phyloP scores from a whole-genome alignment of 176 grass and related monocot genomes.

The Triticum turgidum region DNA sequence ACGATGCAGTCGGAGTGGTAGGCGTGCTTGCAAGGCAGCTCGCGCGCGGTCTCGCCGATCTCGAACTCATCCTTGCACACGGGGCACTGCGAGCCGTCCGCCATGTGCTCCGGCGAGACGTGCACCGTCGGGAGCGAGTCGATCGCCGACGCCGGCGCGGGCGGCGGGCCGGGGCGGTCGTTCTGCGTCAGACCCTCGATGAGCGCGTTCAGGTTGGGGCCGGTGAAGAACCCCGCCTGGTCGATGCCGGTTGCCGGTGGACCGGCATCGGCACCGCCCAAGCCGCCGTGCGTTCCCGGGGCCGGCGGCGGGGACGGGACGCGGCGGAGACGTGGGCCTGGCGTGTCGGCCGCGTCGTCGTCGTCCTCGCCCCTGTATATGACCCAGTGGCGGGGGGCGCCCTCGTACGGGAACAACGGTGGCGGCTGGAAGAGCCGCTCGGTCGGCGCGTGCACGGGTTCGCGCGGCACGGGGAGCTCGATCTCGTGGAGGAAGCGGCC shows the following conservation, averaged over 20 bases:
- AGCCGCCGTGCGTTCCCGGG: not conserved
- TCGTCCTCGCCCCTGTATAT: constrained; percentile 22
- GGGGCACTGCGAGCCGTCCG: constrained; percentile 76
- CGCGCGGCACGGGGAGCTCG: constrained; percentile 50
- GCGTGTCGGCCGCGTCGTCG: not conserved
- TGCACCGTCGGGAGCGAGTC: constrained; percentile 69
- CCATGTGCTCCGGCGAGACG: constrained; percentile 50
- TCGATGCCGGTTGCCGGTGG: constrained; percentile 12
- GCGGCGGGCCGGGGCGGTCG: constrained; percentile 59
- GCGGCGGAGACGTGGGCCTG: not conserved
- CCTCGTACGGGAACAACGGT: constrained; percentile 44
- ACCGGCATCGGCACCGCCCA: not conserved
- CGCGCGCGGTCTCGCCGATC: constrained; percentile 66
- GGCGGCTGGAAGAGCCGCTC: constrained; percentile 39
- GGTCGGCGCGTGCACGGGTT: constrained; percentile 1
- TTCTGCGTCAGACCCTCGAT: constrained; percentile 78
- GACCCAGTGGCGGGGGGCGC: constrained; percentile 37
- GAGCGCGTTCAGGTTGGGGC: constrained; percentile 54
- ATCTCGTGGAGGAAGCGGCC: constrained; percentile 91
- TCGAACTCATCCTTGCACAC: constrained; percentile 97
- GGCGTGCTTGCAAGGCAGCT: constrained; percentile 94
- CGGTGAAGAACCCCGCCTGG: constrained; percentile 54
- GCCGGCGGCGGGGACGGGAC: constrained; percentile 35
- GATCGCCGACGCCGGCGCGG: constrained; percentile 56
- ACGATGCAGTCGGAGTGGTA: constrained; percentile 93